These are phyloP conservation scores for Candida awuae DNA, from an alignment of 805 yeast genomes.

Conservation along the genomic window DNA sequence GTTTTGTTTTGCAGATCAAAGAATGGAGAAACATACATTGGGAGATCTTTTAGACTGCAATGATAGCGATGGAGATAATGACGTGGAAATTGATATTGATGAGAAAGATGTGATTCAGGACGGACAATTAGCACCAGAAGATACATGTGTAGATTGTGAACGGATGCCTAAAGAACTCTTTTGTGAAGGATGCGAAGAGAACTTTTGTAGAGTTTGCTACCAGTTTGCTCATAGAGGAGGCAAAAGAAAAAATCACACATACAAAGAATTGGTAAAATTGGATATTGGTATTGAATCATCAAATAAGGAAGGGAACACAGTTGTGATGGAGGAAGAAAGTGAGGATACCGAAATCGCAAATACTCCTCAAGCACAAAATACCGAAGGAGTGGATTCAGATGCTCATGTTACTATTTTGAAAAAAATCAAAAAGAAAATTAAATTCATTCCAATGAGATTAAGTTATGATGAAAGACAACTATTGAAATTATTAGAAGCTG, in stretches of 20 bases:
- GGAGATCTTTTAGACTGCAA: conserved; percentile 22
- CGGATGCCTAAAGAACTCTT: conserved; percentile 63
- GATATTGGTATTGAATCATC: conserved; percentile 15
- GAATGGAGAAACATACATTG: conserved; percentile 19
- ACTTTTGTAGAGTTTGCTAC: conserved; percentile 63
- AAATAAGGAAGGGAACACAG: conserved; percentile 13
- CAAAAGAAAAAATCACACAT: conserved; percentile 40
- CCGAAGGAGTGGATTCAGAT: conserved; percentile 9
- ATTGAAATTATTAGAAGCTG: conserved; percentile 62
- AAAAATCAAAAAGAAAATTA: conserved; percentile 36
- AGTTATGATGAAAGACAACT: conserved; percentile 62
- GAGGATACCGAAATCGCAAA: background rate
- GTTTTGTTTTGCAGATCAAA: too few relatives aligned
- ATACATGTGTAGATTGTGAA: conserved; percentile 59
- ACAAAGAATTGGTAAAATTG: conserved; percentile 19
- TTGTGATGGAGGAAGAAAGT: conserved; percentile 10
- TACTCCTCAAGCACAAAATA: conserved; percentile 9
- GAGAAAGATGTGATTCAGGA: conserved; percentile 4
- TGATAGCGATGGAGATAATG: conserved; percentile 17
- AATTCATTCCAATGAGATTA: conserved; percentile 62
- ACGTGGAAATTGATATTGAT: conserved; percentile 7
- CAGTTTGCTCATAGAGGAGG: conserved; percentile 66
- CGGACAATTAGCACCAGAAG: conserved; percentile 23
- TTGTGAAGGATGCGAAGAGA: conserved; percentile 58
- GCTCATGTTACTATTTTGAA: conserved; percentile 22